Conservation (phyloP, 495 filamentous ascomycete species). For the Parmelia sp. region DNA sequence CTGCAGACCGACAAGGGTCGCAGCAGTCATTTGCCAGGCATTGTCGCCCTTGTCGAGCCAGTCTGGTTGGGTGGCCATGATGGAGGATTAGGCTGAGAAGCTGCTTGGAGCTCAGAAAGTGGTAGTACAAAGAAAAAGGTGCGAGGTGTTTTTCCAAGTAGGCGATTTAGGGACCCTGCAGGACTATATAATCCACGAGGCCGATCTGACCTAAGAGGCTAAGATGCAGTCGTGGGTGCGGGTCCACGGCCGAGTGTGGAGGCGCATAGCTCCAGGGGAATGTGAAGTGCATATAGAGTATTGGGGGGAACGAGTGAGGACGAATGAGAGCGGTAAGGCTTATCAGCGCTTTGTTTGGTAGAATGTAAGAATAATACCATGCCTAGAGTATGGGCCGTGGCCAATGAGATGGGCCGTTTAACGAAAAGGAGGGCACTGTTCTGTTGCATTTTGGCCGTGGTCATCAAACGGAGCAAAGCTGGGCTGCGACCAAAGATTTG, state of each 20-base stretch:
- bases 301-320: not conserved
- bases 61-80: constrained; percentile 23
- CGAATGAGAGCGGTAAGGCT: constrained; percentile 16
- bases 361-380: constrained; percentile 9
- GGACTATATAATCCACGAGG: not conserved
- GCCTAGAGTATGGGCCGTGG: not conserved
- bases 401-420: not conserved
- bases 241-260: not conserved
- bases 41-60: constrained; percentile 51
- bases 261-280: not conserved
- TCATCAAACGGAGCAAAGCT: not conserved
- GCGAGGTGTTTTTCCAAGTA: not conserved
- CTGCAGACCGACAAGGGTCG: constrained; percentile 48
- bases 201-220: not conserved
- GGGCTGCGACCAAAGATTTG: too few species aligned
- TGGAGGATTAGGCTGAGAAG: not conserved
- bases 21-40: constrained; percentile 53
- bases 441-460: not conserved
- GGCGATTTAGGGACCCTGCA: not conserved
- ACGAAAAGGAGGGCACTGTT: not conserved
- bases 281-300: not conserved
- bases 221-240: too few species aligned
- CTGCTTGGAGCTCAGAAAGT: not conserved
- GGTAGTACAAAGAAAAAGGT: not conserved
- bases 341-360: constrained; percentile 8